Percentiles rank a stretch among this genome's conserved stretches.
Evolutionary conservation across 768 basidiomycete species (phyloP).

Genomic region (Amanita phalloides): DNA sequence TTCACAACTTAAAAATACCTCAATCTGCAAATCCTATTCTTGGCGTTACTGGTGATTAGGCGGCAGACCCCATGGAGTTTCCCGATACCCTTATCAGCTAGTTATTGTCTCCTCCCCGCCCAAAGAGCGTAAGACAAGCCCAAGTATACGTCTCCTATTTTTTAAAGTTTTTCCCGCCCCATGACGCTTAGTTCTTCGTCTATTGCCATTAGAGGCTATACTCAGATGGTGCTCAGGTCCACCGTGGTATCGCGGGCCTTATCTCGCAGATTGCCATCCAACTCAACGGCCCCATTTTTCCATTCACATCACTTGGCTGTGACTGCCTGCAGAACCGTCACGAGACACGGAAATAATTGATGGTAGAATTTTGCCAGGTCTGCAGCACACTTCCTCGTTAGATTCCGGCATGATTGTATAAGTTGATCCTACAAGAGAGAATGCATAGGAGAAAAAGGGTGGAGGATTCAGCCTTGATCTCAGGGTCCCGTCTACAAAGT

Average conservation of each 20-base stretch:
- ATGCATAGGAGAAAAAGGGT: slow-evolving; percentile 58
- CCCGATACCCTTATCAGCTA: slow-evolving; percentile 32
- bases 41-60: not conserved
- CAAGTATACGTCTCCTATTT: slow-evolving; percentile 32
- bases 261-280: slow-evolving; percentile 85
- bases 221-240: too few species aligned
- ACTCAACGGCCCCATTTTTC: slow-evolving; percentile 89
- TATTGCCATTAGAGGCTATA: slow-evolving; percentile 68
- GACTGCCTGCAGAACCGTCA: slow-evolving; percentile 33
- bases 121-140: slow-evolving; percentile 41
- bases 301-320: slow-evolving; percentile 69
- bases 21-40: not conserved
- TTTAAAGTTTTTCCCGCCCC: not conserved
- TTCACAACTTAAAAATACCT: not conserved
- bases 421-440: slow-evolving; percentile 45
- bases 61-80: not conserved
- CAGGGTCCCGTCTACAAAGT: slow-evolving; percentile 90
- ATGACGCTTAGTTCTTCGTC: slow-evolving; percentile 33
- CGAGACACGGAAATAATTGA: slow-evolving; percentile 43
- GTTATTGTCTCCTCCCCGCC: slow-evolving; percentile 52
- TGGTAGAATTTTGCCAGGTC: slow-evolving; percentile 46
- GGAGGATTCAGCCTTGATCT: slow-evolving; percentile 76
- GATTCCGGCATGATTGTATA: slow-evolving; percentile 59
- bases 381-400: slow-evolving; percentile 74
- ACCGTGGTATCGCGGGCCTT: slow-evolving; percentile 14